Percentiles rank a stretch among this genome's conserved stretches.
phyloP scores from a whole-genome alignment of 352 stramenopile genomes.

The Pythium apleroticum region DNA sequence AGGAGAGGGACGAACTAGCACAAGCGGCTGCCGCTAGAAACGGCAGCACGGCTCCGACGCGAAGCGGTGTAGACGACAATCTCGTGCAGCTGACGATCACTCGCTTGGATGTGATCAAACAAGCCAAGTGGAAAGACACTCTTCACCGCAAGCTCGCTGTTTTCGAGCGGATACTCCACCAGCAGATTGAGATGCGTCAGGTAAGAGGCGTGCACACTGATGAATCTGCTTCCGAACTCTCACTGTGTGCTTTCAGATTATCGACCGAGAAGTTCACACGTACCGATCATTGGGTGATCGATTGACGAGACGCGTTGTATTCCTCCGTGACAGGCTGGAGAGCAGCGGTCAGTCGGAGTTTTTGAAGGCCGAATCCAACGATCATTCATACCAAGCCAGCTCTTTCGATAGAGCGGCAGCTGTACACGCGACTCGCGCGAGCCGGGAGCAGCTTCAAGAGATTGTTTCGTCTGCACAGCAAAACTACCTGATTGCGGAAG shows the following conservation, averaged over 20 bases:
- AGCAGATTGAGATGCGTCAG: conserved; percentile 34
- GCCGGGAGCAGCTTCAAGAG: conserved; percentile 5
- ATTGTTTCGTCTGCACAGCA: conserved; percentile 19
- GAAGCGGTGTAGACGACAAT: conserved; percentile 26
- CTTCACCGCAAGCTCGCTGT: conserved; percentile 28
- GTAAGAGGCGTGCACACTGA: conserved; percentile 7
- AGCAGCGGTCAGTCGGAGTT: conserved; percentile 10
- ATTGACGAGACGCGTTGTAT: conserved; percentile 15
- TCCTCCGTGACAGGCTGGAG: conserved; percentile 18
- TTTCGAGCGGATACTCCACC: conserved; percentile 31
- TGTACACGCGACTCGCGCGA: conserved; percentile 4
- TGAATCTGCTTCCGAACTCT: neutral
- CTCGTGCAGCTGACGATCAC: conserved; percentile 43
- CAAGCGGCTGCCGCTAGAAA: neutral
- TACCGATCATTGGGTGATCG: conserved; percentile 20
- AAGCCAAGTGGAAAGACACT: conserved; percentile 30
- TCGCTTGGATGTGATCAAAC: conserved; percentile 40
- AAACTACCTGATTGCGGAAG: conserved; percentile 28
- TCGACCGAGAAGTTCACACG: conserved; percentile 13
- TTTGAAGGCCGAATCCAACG: neutral
- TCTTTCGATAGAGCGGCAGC: conserved; percentile 10
- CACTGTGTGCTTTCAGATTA: conserved; percentile 7
- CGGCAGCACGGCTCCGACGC: neutral
- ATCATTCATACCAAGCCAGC: neutral
- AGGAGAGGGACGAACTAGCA: neutral